Evolutionary conservation across 257 asterid species (phyloP), one percentile per base, ranked within the genome.

Genomic region (Solanum clarkiae): DNA sequence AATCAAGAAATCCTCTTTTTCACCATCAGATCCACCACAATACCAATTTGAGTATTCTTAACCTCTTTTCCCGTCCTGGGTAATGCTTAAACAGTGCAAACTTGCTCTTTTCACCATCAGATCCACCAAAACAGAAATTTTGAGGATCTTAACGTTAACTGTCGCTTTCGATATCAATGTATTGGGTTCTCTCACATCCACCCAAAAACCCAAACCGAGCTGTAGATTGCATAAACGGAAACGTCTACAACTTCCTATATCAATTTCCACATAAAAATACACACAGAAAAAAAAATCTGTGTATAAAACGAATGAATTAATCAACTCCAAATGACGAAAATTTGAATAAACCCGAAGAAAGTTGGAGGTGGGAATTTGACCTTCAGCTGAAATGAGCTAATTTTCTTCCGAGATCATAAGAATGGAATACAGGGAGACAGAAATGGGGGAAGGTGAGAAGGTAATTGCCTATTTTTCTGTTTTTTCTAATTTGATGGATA

Each of bases 381-480:
- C 54, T 83, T 65, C 57, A 42, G 85, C 53, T 24, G 59, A 49
- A 29, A 69, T 62, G 69, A 16, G 45, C 53, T 53, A 71, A 68
- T 69, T 77, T 84, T 86, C 85, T 87, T 88, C 86, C 84, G 65
- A 88, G 91, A 91, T 86, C 88, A 86, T 89, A 84, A 85, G 87
- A 83, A 69, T 20, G 79, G 87, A 88, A 85, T 68, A 85, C 20
- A 49, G 83, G 59, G 84, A 49, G 81, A 66, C 85, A 85, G 85
- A 84, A 74, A 71, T 55, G 71, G 84, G 66, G 79, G 57, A n/a
- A 49, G 20, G 18, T 11, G 65, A 40, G 47, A 85, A 24, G 65
- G 84, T 82, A 56, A 54, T 82, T 82, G 77, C 49, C 22, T 63
- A 42, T 45, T 86, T 79, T 56, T 70, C 18, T 71, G 54, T 36